phyloP scores from a whole-genome alignment of 371 early-diverging fungal species.

The Rhizopus microsporus region DNA sequence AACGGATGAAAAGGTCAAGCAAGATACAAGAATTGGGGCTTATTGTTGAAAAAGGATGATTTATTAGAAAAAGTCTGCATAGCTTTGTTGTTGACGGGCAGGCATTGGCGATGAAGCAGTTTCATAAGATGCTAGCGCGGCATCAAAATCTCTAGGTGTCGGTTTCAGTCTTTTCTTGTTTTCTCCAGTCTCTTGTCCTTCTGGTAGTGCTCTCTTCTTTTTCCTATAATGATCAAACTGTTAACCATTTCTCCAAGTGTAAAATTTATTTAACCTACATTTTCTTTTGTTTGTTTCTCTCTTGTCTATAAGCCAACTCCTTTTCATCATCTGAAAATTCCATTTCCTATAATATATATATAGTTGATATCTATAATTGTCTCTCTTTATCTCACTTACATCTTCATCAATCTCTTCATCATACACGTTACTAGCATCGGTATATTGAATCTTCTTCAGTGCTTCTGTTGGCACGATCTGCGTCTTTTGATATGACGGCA shows the following conservation, averaged over 20 bases:
- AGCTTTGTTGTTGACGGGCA: slow-evolving; percentile 33
- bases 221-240: slow-evolving; percentile 2
- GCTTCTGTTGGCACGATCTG: slow-evolving; percentile 68
- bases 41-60: not conserved
- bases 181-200: not conserved
- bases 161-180: not conserved
- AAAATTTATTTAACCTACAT: slow-evolving; percentile 13
- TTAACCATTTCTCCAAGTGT: not conserved
- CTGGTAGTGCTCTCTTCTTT: slow-evolving; percentile 7
- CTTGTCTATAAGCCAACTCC: slow-evolving; percentile 60
- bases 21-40: not conserved
- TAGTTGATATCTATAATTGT: not conserved
- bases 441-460: slow-evolving; percentile 71
- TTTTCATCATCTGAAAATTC: slow-evolving; percentile 91
- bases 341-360: slow-evolving; percentile 47
- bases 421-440: slow-evolving; percentile 89
- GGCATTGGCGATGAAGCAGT: slow-evolving; percentile 7
- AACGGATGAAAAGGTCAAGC: not conserved
- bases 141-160: slow-evolving; percentile 24
- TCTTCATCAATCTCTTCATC: slow-evolving; percentile 89
- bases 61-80: slow-evolving; percentile 27
- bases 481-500: slow-evolving; percentile 52
- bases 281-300: slow-evolving; percentile 37
- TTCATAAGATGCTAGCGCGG: slow-evolving; percentile 27
- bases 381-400: slow-evolving; percentile 22